Evolutionary conservation across 495 filamentous ascomycete species (phyloP), one percentile per base, ranked within the genome.

Genomic region (Parmelia sp.): DNA sequence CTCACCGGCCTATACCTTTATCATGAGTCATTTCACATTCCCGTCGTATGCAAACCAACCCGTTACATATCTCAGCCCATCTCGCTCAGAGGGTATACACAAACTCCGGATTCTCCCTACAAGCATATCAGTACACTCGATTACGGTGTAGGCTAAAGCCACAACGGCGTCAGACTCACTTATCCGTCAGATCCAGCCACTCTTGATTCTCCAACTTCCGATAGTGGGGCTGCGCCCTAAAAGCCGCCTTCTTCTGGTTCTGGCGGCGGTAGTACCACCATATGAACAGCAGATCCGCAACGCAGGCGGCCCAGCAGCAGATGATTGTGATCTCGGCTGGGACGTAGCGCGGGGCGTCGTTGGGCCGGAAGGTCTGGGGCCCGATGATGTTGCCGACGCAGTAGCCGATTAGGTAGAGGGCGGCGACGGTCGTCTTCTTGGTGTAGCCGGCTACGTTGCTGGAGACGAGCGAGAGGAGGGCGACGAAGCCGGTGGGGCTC

Each of bases 381-480:
- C 79, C 82, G 36, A 82, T 80, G 59, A 84, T 83, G 58, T 86
- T 86, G 3, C 84, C 84, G 0, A 77, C 79, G 66, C 85, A 88
- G 64, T 88, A 89, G 1, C 78, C 80, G 49, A 89, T 85, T n/a
- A 91, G 72, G 64, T 87, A 89, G 59, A 91, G 71, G 0, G 86
- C 86, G 0, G 86, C 86, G 1, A 88, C 83, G 0, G 87, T 90
- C 0, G 87, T 90, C 73, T 89, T 90, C 76, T 90, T 89, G 14
- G 88, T 90, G 71, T 88, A 90, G 23, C 87, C 86, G 0, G 86
- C 84, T 10, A 89, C 82, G 65, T 90, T 90, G 27, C 80, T 83
- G 0, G 80, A 80, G 53, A 88, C 83, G 60, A 88, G 76, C 1
- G 83, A 81, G 3, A 84, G 72, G 0, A 75, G 73, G 51, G 79